Evolutionary conservation across 192 early-diverging fungal species (phyloP), one percentile per base, ranked within the genome.

Genomic region (Coemansia sp.): DNA sequence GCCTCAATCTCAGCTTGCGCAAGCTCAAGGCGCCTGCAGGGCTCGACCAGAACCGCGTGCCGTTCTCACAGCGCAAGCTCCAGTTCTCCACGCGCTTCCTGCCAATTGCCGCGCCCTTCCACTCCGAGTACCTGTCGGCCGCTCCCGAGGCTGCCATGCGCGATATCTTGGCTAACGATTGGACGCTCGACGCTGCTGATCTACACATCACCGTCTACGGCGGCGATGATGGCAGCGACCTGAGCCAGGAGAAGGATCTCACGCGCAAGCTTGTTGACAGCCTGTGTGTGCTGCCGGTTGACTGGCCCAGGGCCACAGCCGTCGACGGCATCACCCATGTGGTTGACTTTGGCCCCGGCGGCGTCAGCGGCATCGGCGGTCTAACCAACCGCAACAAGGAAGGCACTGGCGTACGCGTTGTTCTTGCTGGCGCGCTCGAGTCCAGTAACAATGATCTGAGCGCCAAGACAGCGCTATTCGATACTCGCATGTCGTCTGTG

Each of bases 311-410:
- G 76, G 80, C 87, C 32, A 88, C 88, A 15, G 82, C 78, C 36
- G 78, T 85, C 42, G 74, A 78, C 22, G 80, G 80, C 60, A 83
- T 89, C 72, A 93, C 93, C 18, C 95, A 97, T 77, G 86, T 95
- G 22, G 85, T 97, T 59, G 95, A 97, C 85, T 97, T 95, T 83
- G 95, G 95, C 8, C 94, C 94, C 8, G 92, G 92, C 62, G 92
- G 92, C 59, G 80, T 90, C 43, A 92, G 92, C 15, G 95, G 95
- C 60, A 90, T 97, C 69, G 95, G 95, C 62, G 87, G 88, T 57
- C 83, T 97, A 69, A 95, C 93, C 39, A 87, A 92, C 82, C 90
- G 94, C 68, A 95, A 95, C 86, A 94, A 92, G 86, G 93, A 95
- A 63, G 95, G 95, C 61, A 89, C 89, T 36, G 95, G 95, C 68